Conservation (phyloP, 2,329 filamentous ascomycete genomes). For the Fusarium protoensiforme region DNA sequence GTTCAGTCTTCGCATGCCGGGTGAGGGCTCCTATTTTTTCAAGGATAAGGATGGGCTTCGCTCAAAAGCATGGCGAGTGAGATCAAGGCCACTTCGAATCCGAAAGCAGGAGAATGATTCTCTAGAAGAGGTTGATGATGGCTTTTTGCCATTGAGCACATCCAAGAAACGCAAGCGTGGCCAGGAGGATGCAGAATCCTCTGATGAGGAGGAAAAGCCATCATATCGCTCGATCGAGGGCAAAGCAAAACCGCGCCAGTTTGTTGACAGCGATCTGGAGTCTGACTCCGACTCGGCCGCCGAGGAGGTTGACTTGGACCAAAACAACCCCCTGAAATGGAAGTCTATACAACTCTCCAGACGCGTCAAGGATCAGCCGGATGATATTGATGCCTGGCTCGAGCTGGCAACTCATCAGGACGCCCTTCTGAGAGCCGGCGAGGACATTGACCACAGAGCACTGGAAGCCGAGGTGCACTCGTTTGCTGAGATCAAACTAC, state of each 20-base stretch:
- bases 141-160: slow-evolving; percentile 60
- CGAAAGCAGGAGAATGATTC: slow-evolving; percentile 42
- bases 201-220: slow-evolving; percentile 60
- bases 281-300: slow-evolving; percentile 59
- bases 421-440: slow-evolving; percentile 65
- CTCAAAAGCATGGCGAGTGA: slow-evolving; percentile 53
- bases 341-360: slow-evolving; percentile 71
- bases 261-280: slow-evolving; percentile 61
- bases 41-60: slow-evolving; percentile 61
- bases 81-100: slow-evolving; percentile 54
- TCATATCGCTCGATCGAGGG: slow-evolving; percentile 74
- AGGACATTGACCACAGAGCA: slow-evolving; percentile 54
- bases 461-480: slow-evolving; percentile 73
- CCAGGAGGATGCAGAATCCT: slow-evolving; percentile 50
- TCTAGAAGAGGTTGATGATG: slow-evolving; percentile 47
- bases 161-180: slow-evolving; percentile 56
- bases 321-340: slow-evolving; percentile 60
- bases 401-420: slow-evolving; percentile 84
- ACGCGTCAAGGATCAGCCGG: slow-evolving; percentile 72
- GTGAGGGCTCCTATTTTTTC: slow-evolving; percentile 48
- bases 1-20: slow-evolving; percentile 61
- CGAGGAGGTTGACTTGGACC: slow-evolving; percentile 45
- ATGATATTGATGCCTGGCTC: slow-evolving; percentile 79
- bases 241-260: slow-evolving; percentile 63
- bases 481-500: slow-evolving; percentile 82